Conservation (phyloP, 192 early-diverging fungal genomes). For the Rhizophagus clarus region DNA sequence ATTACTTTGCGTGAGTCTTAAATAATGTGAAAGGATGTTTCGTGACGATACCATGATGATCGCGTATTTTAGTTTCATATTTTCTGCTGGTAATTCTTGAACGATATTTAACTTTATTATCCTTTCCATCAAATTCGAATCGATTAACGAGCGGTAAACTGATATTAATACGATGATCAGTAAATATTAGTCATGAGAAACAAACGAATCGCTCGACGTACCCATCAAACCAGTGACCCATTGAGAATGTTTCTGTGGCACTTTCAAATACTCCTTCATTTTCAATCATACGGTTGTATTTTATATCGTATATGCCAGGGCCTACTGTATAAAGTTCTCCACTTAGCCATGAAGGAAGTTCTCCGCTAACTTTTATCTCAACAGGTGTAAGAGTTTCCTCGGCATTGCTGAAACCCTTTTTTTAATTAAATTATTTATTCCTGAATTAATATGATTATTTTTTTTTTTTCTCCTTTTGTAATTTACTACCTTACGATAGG, state of each 20-base stretch:
- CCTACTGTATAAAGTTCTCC: slow-evolving; percentile 69
- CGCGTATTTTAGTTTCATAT: slow-evolving; percentile 61
- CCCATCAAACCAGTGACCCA: slow-evolving; percentile 75
- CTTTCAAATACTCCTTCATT: slow-evolving; percentile 58
- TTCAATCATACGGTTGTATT: slow-evolving; percentile 60
- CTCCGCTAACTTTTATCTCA: slow-evolving; percentile 55
- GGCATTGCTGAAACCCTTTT: slow-evolving; percentile 22
- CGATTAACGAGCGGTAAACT: slow-evolving; percentile 71
- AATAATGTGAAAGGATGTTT: slow-evolving; percentile 68
- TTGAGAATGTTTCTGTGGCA: slow-evolving; percentile 65
- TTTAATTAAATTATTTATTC: neutral
- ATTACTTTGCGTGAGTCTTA: slow-evolving; percentile 60
- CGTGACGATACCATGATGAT: slow-evolving; percentile 70
- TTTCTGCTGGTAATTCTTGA: slow-evolving; percentile 66
- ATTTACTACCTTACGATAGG: neutral
- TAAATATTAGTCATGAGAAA: neutral
- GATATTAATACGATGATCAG: neutral
- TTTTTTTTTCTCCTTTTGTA: neutral
- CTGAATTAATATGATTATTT: neutral
- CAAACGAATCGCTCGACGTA: slow-evolving; percentile 30
- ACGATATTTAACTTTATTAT: slow-evolving; percentile 58
- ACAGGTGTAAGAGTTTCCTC: slow-evolving; percentile 34
- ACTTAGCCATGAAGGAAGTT: slow-evolving; percentile 65
- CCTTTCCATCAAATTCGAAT: slow-evolving; percentile 63
- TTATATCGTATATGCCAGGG: slow-evolving; percentile 68